Conservation (phyloP, 1,284 basidiomycete species). For the Puccinia sorghi region DNA sequence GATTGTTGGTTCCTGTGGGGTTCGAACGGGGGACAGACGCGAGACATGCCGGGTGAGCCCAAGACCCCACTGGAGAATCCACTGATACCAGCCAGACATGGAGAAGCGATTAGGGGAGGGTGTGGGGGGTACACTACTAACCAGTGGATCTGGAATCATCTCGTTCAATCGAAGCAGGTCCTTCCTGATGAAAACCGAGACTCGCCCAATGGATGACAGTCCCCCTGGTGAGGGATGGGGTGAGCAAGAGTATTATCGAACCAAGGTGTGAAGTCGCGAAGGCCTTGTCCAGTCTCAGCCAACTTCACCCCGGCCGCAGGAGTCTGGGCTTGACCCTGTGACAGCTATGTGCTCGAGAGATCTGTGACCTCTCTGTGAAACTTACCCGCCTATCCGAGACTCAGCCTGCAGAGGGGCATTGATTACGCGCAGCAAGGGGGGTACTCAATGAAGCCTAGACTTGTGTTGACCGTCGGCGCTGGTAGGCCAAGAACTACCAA, state of each 20-base stretch:
- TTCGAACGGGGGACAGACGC: conserved; percentile 35
- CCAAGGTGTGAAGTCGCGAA: conserved; percentile 10
- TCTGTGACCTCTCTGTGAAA: conserved; percentile 13
- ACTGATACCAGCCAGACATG: neutral
- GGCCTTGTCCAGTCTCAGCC: conserved; percentile 16
- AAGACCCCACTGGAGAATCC: neutral
- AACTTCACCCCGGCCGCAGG: neutral
- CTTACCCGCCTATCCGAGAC: neutral
- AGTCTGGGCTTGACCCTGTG: neutral
- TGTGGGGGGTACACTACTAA: neutral
- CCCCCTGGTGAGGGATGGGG: conserved; percentile 5
- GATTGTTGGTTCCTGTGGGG: conserved; percentile 19
- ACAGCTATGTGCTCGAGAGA: neutral
- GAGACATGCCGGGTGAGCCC: conserved; percentile 5
- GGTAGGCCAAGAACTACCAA: neutral
- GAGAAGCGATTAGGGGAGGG: neutral
- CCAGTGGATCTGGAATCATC: conserved; percentile 22
- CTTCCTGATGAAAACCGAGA: neutral
- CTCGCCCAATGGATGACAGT: conserved; percentile 11
- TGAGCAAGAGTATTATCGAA: neutral
- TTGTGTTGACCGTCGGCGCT: too few relatives aligned
- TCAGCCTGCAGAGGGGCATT: neutral
- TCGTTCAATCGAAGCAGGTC: conserved; percentile 5
- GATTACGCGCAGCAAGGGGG: too few relatives aligned
- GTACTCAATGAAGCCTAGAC: too few relatives aligned